Conservation (phyloP, 2,329 filamentous ascomycete genomes). For the Exserohilum turcica region DNA sequence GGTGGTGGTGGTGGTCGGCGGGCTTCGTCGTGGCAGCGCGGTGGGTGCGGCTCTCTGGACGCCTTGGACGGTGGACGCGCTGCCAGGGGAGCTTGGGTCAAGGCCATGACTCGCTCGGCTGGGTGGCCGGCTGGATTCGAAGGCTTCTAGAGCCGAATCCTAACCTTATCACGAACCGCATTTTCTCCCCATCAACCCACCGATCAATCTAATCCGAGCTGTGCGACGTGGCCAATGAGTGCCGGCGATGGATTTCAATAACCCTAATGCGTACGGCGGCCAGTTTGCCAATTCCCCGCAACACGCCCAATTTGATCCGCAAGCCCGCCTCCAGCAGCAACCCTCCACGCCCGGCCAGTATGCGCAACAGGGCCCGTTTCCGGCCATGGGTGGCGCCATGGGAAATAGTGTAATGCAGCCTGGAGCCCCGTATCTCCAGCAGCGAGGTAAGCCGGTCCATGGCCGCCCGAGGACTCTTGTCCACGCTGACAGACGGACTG, state of each 20-base stretch:
- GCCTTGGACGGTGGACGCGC: neutral
- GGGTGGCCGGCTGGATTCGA: constrained; percentile 6
- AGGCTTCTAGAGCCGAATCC: constrained; percentile 11
- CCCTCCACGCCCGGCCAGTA: constrained; percentile 39
- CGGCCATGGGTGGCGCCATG: constrained; percentile 24
- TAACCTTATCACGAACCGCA: constrained; percentile 42
- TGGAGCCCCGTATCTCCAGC: constrained; percentile 41
- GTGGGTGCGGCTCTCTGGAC: neutral
- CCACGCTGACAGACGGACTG: neutral
- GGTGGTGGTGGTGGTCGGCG: too few relatives aligned
- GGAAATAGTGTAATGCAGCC: constrained; percentile 37
- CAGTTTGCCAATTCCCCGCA: constrained; percentile 41
- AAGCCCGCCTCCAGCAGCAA: constrained; percentile 43
- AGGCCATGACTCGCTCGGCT: constrained; percentile 17
- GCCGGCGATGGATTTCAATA: constrained; percentile 48
- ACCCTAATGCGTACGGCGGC: constrained; percentile 44
- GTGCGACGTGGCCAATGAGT: constrained; percentile 49
- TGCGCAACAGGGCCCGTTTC: constrained; percentile 39
- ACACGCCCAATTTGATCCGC: constrained; percentile 41
- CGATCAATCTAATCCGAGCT: constrained; percentile 47
- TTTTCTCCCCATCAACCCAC: constrained; percentile 31
- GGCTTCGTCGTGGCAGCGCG: neutral
- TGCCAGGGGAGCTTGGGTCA: neutral
- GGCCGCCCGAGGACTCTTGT: constrained; percentile 2
- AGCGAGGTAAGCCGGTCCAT: constrained; percentile 46